A percentile compares a stretch with the other conserved stretches of the same genome.
Conservation (phyloP, 352 stramenopile species). For the Phytophthora rubi region DNA sequence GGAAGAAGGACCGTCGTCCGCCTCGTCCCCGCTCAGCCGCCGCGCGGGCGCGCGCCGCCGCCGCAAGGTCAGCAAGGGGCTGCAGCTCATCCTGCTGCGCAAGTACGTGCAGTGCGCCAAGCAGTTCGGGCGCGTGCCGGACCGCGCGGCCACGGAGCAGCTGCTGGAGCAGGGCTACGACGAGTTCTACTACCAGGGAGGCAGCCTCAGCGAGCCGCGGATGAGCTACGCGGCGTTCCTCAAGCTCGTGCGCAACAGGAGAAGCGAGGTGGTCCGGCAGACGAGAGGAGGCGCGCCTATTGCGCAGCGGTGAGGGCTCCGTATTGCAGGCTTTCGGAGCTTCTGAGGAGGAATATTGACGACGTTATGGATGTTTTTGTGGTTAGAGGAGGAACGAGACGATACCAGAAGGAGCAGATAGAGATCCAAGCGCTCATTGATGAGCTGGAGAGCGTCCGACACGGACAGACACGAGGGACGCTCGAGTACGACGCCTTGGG, state of each 20-base stretch:
- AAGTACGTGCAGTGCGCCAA: slow-evolving; percentile 74
- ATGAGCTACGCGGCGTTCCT: slow-evolving; percentile 67
- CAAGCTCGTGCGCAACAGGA: slow-evolving; percentile 72
- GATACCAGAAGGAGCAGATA: slow-evolving; percentile 51
- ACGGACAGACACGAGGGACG: slow-evolving; percentile 16
- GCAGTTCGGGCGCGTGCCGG: slow-evolving; percentile 51
- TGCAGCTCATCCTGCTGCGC: slow-evolving; percentile 61
- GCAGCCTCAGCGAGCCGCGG: slow-evolving; percentile 59
- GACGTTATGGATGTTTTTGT: background rate
- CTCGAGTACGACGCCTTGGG: slow-evolving; percentile 36
- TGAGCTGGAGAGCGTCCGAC: slow-evolving; percentile 63
- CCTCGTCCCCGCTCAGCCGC: background rate
- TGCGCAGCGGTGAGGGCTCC: slow-evolving; percentile 28
- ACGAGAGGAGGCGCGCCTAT: slow-evolving; percentile 17
- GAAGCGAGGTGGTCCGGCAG: slow-evolving; percentile 53
- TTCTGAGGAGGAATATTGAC: background rate
- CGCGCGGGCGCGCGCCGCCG: slow-evolving; percentile 25
- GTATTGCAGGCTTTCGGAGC: background rate
- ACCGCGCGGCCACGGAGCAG: slow-evolving; percentile 59
- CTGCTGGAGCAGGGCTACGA: slow-evolving; percentile 72
- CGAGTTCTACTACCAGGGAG: slow-evolving; percentile 74
- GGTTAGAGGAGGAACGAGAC: slow-evolving; percentile 28
- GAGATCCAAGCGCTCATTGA: slow-evolving; percentile 65
- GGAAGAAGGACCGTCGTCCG: too few species aligned
- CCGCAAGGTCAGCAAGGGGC: slow-evolving; percentile 60